A percentile compares a stretch with the other conserved stretches of the same genome.
Evolutionary conservation across 768 basidiomycete species (phyloP).

Genomic region (Cystofilobasidium capitatum): DNA sequence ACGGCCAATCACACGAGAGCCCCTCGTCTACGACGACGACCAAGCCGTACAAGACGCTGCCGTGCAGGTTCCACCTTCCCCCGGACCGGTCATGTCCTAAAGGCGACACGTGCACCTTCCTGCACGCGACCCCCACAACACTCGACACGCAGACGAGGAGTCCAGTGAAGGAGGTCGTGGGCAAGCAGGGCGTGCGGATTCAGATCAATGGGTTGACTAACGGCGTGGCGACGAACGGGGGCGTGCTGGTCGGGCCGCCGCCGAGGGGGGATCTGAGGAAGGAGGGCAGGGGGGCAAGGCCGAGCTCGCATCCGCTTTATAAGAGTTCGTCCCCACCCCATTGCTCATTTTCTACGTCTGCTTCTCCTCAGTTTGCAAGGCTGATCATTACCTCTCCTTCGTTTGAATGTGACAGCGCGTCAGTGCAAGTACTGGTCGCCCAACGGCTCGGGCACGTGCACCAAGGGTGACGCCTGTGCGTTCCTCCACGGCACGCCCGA

Average conservation of each 20-base stretch:
- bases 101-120: neutral
- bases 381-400: neutral
- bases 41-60: neutral
- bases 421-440: constrained; percentile 3
- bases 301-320: neutral
- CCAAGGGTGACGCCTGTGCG: constrained; percentile 12
- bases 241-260: too few species aligned
- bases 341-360: too few species aligned
- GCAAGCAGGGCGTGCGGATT: neutral
- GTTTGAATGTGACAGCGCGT: neutral
- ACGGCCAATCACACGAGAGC: neutral
- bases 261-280: neutral
- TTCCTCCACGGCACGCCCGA: constrained; percentile 7
- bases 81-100: neutral
- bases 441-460: constrained; percentile 9
- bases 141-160: too few species aligned
- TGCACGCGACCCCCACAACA: neutral
- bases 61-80: neutral
- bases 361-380: too few species aligned
- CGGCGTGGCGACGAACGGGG: neutral
- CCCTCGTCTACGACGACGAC: neutral
- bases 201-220: neutral
- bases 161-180: neutral
- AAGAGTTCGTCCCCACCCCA: neutral
- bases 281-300: neutral